A percentile compares a stretch with the other conserved stretches of the same genome.
These are phyloP conservation scores for Calvatia gigantea DNA, from an alignment of 768 basidiomycete genomes.

Conservation along the genomic window DNA sequence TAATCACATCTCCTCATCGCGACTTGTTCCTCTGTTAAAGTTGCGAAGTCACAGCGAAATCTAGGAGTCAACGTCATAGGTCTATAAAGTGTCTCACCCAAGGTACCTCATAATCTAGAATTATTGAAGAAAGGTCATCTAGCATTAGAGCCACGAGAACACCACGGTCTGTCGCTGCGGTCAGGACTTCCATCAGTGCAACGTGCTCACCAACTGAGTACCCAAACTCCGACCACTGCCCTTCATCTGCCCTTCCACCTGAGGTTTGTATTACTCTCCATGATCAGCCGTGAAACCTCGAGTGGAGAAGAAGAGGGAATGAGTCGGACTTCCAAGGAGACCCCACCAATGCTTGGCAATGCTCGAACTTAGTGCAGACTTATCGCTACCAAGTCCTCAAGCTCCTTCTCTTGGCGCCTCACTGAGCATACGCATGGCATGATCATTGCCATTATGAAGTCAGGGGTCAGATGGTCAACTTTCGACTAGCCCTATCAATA, in stretches of 20 bases:
- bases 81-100: neutral
- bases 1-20: neutral
- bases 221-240: neutral
- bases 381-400: too few species aligned
- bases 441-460: neutral
- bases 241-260: neutral
- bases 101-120: neutral
- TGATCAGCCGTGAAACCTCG: neutral
- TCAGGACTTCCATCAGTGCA: neutral
- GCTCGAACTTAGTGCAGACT: neutral
- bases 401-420: too few species aligned
- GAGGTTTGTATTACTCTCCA: neutral
- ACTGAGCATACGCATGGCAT: too few species aligned
- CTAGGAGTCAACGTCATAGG: neutral
- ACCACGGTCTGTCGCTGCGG: slow-evolving; percentile 1
- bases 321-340: neutral
- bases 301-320: neutral
- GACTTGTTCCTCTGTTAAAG: neutral
- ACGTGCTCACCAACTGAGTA: neutral
- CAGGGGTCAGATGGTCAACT: neutral
- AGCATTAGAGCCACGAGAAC: slow-evolving; percentile 2
- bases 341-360: neutral
- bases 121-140: neutral
- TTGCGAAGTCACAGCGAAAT: neutral
- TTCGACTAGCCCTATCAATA: neutral